phyloP scores from a whole-genome alignment of 441 rosid genomes.

The Aquilaria agallochum region DNA sequence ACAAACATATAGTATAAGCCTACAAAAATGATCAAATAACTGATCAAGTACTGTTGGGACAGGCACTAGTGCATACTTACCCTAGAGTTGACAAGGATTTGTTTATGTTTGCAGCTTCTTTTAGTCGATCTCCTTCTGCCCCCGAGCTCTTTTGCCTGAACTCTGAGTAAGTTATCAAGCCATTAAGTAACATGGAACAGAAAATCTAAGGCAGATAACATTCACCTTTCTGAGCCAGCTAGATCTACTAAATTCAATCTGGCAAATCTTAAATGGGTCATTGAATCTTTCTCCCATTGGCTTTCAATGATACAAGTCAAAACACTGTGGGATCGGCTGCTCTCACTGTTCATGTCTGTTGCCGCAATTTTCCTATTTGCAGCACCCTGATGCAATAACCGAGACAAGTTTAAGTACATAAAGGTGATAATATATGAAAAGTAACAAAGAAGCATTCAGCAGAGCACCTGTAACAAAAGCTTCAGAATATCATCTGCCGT shows the following conservation, averaged over 20 bases:
- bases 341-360: slow-evolving; percentile 92
- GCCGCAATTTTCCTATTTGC: slow-evolving; percentile 90
- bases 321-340: slow-evolving; percentile 97
- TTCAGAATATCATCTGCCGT: slow-evolving; percentile 66
- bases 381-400: slow-evolving; percentile 56
- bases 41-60: neutral
- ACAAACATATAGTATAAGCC: no score
- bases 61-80: slow-evolving; percentile 36
- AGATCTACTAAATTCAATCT: slow-evolving; percentile 94
- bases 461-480: slow-evolving; percentile 70
- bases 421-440: slow-evolving; percentile 1
- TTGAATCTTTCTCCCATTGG: slow-evolving; percentile 85
- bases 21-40: no score
- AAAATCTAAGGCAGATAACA: neutral
- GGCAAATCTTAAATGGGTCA: slow-evolving; percentile 83
- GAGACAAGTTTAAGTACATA: neutral
- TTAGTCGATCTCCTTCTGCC: slow-evolving; percentile 96
- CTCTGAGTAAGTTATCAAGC: slow-evolving; percentile 17
- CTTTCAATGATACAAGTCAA: slow-evolving; percentile 93
- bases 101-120: slow-evolving; percentile 97
- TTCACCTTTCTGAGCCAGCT: slow-evolving; percentile 98
- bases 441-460: slow-evolving; percentile 4
- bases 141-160: slow-evolving; percentile 96
- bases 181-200: slow-evolving; percentile 4
- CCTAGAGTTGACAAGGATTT: slow-evolving; percentile 94